Evolutionary conservation across 305 asterid genomes (phyloP).

Genomic region (Solanum chacoense): DNA sequence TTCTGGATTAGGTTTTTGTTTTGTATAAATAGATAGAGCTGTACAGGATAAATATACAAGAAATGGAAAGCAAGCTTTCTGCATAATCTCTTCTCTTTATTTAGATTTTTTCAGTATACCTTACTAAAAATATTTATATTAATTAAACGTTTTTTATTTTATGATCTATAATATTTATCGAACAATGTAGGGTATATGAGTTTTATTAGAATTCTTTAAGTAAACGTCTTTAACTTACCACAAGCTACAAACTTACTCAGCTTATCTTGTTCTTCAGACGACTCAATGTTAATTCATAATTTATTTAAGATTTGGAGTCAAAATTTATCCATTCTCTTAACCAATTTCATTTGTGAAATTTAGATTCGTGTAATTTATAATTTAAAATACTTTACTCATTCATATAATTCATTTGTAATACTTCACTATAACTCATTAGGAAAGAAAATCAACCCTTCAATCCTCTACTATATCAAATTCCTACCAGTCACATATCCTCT

Average conservation of each 20-base stretch:
- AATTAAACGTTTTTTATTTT: no score
- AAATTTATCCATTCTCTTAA: neutral
- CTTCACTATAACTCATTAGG: neutral
- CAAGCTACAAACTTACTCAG: neutral
- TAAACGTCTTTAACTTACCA: no score
- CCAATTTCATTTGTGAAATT: no score
- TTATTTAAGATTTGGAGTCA: neutral
- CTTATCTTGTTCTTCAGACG: neutral
- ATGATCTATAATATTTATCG: no score
- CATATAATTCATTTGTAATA: neutral
- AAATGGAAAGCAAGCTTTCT: no score
- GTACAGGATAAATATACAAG: no score
- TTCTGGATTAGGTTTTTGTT: no score
- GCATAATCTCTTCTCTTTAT: no score
- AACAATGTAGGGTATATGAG: neutral
- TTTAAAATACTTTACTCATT: neutral
- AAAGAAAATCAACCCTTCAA: neutral
- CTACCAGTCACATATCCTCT: neutral
- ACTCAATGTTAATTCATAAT: neutral
- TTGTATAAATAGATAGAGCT: no score
- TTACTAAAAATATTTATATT: no score
- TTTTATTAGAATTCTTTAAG: neutral
- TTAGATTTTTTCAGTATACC: neutral
- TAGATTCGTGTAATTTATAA: no score
- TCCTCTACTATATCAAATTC: neutral